Conservation (phyloP, 2,329 filamentous ascomycete species). For the Fusarium avenaceum region DNA sequence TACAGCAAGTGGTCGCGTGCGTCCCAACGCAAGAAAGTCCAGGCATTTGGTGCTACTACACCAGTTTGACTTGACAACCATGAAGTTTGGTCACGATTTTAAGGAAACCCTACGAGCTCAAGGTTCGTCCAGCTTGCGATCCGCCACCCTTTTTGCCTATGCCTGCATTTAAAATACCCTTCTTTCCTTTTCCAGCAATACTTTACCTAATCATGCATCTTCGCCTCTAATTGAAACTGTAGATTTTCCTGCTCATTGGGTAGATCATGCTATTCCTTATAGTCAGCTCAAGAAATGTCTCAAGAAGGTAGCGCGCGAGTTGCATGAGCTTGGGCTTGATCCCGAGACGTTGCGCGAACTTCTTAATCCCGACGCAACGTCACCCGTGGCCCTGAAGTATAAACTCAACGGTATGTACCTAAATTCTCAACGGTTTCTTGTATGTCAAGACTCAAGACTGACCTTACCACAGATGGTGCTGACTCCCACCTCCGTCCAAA, state of each 20-base stretch:
- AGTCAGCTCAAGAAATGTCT: conserved; percentile 89
- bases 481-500: conserved; percentile 72
- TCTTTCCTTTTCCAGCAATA: background rate
- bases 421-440: conserved; percentile 28
- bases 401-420: conserved; percentile 62
- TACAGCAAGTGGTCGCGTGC: conserved; percentile 45
- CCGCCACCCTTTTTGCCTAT: background rate
- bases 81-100: conserved; percentile 91
- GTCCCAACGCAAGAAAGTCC: conserved; percentile 25
- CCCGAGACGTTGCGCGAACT: conserved; percentile 77
- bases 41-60: conserved; percentile 14
- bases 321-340: conserved; percentile 78
- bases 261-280: conserved; percentile 85
- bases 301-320: conserved; percentile 81
- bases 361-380: conserved; percentile 64
- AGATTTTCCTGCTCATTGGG: conserved; percentile 80
- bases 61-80: conserved; percentile 54
- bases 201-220: background rate
- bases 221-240: conserved; percentile 11
- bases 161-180: background rate
- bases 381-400: conserved; percentile 66
- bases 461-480: conserved; percentile 51
- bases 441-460: conserved; percentile 19
- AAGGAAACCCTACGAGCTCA: conserved; percentile 76
- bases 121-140: conserved; percentile 51